phyloP scores from a whole-genome alignment of 495 filamentous ascomycete genomes.

The Aspergillus leporis region DNA sequence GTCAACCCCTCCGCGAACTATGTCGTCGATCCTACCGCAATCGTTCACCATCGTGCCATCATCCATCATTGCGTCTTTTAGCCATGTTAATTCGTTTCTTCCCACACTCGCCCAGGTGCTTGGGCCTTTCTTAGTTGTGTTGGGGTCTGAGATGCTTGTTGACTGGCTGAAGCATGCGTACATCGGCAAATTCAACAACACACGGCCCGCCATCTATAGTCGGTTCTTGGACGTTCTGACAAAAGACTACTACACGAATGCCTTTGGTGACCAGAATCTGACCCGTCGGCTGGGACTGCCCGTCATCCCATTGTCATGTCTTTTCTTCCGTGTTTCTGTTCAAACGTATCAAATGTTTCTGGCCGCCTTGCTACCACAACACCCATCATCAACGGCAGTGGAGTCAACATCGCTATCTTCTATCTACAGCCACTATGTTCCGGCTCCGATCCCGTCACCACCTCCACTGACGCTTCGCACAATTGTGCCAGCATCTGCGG shows the following conservation, averaged over 20 bases:
- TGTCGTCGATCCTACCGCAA: constrained; percentile 71
- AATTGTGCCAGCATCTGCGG: constrained; percentile 36
- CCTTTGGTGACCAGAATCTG: constrained; percentile 85
- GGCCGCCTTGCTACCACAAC: constrained; percentile 74
- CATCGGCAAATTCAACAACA: constrained; percentile 98
- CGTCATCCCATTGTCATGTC: constrained; percentile 86
- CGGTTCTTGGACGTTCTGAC: constrained; percentile 89
- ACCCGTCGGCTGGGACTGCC: constrained; percentile 89
- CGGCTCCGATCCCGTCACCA: constrained; percentile 30
- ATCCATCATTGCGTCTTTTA: constrained; percentile 44
- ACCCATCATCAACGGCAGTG: constrained; percentile 68
- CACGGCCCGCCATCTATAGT: constrained; percentile 82
- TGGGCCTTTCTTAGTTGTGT: constrained; percentile 86
- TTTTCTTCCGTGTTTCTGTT: constrained; percentile 91
- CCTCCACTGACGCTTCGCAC: constrained; percentile 40
- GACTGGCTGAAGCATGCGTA: constrained; percentile 98
- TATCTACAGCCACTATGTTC: constrained; percentile 53
- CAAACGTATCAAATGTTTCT: constrained; percentile 99
- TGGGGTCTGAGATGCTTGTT: constrained; percentile 94
- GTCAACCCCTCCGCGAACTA: constrained; percentile 49
- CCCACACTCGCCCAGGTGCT: constrained; percentile 86
- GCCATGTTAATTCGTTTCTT: constrained; percentile 44
- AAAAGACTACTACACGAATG: constrained; percentile 97
- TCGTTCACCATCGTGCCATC: constrained; percentile 85
- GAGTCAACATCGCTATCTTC: constrained; percentile 64